Evolutionary conservation across 1,139 yeast genomes (phyloP).

Genomic region (Pneumocystis wakefieldiae): DNA sequence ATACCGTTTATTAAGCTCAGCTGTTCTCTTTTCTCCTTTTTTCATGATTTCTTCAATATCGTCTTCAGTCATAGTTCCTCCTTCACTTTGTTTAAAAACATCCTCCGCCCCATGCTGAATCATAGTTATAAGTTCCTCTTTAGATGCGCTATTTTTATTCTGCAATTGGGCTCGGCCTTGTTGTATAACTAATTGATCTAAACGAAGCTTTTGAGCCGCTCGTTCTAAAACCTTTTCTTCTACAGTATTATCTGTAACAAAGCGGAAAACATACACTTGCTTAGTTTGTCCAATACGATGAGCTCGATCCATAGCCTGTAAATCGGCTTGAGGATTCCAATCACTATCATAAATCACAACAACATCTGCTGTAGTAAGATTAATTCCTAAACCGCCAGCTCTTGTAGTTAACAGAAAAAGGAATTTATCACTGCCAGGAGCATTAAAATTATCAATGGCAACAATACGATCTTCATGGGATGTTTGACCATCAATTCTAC

Average conservation of each 20-base stretch:
- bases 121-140: conserved; percentile 83
- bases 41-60: conserved; percentile 70
- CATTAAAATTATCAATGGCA: conserved; percentile 85
- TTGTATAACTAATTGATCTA: conserved; percentile 91
- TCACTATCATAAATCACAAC: conserved; percentile 87
- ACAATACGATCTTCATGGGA: conserved; percentile 82
- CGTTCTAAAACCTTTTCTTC: conserved; percentile 92
- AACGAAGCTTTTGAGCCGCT: conserved; percentile 83
- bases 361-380: conserved; percentile 80
- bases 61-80: conserved; percentile 29
- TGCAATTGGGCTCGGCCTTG: conserved; percentile 53
- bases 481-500: conserved; percentile 91
- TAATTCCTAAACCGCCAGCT: conserved; percentile 98
- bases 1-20: conserved; percentile 59
- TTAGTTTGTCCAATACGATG: conserved; percentile 96
- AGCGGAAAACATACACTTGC: conserved; percentile 80
- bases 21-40: conserved; percentile 70
- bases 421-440: conserved; percentile 68
- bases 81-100: conserved; percentile 39
- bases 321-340: conserved; percentile 98
- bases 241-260: conserved; percentile 89
- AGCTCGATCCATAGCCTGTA: conserved; percentile 98
- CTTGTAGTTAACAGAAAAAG: conserved; percentile 80
- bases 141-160: conserved; percentile 39
- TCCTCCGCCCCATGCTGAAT: conserved; percentile 93